These are phyloP conservation scores for Nicotiana tomentosiformis DNA, from an alignment of 257 asterid genomes.

Conservation along the genomic window DNA sequence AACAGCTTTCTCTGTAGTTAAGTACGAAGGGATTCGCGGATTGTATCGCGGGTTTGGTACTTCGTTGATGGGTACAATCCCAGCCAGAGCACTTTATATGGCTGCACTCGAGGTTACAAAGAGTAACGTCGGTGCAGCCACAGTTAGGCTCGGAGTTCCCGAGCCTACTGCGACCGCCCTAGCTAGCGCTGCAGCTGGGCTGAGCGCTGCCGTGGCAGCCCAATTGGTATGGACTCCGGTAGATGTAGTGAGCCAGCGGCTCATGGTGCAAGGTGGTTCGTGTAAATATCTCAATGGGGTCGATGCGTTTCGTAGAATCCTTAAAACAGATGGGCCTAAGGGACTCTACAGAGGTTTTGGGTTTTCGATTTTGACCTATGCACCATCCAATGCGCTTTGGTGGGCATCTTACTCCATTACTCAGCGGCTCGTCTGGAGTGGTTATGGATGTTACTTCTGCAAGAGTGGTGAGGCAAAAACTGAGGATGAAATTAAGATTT, in stretches of 20 bases:
- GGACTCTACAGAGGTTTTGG: constrained; percentile 84
- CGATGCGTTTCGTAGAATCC: constrained; percentile 56
- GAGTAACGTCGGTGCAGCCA: constrained; percentile 49
- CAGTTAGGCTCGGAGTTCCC: constrained; percentile 43
- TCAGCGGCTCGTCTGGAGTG: constrained; percentile 65
- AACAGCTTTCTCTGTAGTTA: constrained; percentile 47
- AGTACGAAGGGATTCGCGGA: constrained; percentile 57
- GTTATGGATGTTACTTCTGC: constrained; percentile 36
- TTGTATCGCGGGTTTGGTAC: constrained; percentile 76
- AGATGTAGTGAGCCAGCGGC: constrained; percentile 81
- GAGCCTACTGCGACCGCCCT: constrained; percentile 51
- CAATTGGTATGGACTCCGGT: constrained; percentile 79
- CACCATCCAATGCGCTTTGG: constrained; percentile 80
- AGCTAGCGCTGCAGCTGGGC: constrained; percentile 70
- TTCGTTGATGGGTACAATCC: constrained; percentile 69
- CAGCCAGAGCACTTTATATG: constrained; percentile 78
- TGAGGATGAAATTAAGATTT: constrained; percentile 17
- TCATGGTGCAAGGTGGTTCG: constrained; percentile 57
- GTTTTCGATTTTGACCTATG: constrained; percentile 61
- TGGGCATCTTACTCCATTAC: constrained; percentile 70
- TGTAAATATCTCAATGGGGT: constrained; percentile 48
- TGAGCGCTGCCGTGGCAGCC: constrained; percentile 67
- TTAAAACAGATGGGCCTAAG: constrained; percentile 55
- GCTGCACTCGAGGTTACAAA: constrained; percentile 72
- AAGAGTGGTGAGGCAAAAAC: constrained; percentile 27